These are phyloP conservation scores for Cantharellus anzutake DNA, from an alignment of 768 basidiomycete species.

Conservation along the genomic window DNA sequence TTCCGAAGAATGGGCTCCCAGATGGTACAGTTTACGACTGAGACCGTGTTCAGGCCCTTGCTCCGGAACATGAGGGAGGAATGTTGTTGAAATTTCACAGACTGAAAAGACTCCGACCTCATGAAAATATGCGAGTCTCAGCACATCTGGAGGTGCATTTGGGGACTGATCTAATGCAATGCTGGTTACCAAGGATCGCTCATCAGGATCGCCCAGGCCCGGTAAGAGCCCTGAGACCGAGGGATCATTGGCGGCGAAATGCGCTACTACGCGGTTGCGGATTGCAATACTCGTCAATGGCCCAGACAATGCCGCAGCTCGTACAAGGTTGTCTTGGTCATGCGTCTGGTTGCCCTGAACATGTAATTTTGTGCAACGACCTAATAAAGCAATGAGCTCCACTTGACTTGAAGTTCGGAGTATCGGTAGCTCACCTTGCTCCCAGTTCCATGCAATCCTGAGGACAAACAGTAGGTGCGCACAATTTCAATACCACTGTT, in stretches of 20 bases:
- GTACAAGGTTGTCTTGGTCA: neutral
- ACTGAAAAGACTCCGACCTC: conserved; percentile 50
- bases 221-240: neutral
- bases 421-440: neutral
- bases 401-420: neutral
- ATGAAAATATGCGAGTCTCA: conserved; percentile 37
- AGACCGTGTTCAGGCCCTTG: conserved; percentile 10
- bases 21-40: conserved; percentile 18
- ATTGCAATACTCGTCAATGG: neutral
- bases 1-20: conserved; percentile 8
- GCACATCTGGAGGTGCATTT: conserved; percentile 16
- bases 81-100: conserved; percentile 30
- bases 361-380: neutral
- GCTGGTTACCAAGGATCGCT: conserved; percentile 28
- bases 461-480: neutral
- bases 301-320: neutral
- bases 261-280: no score
- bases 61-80: conserved; percentile 17
- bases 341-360: neutral
- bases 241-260: neutral
- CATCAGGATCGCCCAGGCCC: neutral
- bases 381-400: neutral
- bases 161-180: conserved; percentile 61
- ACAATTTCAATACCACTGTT: neutral
- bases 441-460: conserved; percentile 1